Evolutionary conservation across 306 rosid genomes (phyloP).

Genomic region (Trifolium subterraneum): DNA sequence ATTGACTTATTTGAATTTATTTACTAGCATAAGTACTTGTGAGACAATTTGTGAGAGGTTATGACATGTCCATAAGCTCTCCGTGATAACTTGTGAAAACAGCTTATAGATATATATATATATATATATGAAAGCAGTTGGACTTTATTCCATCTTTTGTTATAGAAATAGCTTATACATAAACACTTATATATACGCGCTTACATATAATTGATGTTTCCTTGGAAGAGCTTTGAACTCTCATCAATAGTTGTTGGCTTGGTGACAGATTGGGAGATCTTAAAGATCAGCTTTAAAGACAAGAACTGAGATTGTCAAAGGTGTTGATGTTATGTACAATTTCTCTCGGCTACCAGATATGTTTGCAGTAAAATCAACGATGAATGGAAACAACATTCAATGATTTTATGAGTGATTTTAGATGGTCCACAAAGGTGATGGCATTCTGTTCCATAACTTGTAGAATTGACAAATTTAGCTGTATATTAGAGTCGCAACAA

Average conservation of each 20-base stretch:
- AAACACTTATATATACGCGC: neutral
- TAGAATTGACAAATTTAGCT: conserved; percentile 22
- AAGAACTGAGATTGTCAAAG: neutral
- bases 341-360: neutral
- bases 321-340: neutral
- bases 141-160: neutral
- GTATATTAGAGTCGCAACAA: conserved; percentile 12
- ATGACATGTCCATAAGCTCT: no score
- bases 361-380: neutral
- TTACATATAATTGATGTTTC: neutral
- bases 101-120: no score
- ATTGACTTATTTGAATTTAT: no score
- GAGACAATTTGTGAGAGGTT: no score
- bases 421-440: conserved; percentile 10
- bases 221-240: neutral
- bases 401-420: neutral
- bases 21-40: no score
- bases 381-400: neutral
- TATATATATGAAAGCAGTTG: no score
- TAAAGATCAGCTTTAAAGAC: conserved; percentile 54
- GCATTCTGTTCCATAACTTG: conserved; percentile 18
- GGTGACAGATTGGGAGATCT: conserved; percentile 50
- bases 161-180: no score
- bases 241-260: neutral
- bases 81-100: no score